Evolutionary conservation across 2,329 filamentous ascomycete species (phyloP).

Genomic region (Leptosphaerulina australis): DNA sequence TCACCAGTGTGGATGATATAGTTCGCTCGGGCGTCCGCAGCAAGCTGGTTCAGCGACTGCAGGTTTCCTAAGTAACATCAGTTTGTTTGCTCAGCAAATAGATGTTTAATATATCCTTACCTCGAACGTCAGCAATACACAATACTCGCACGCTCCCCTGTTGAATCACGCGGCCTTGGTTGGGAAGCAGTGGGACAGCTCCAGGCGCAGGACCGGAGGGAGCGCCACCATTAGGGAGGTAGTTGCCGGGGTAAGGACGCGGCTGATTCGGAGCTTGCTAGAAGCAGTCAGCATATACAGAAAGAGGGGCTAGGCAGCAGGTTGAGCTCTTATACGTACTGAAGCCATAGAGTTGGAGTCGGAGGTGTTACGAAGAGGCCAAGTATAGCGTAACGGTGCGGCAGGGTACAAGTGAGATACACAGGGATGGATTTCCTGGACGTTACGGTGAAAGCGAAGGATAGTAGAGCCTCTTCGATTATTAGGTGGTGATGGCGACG

Average conservation of each 20-base stretch:
- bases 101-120: conserved; percentile 44
- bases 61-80: conserved; percentile 75
- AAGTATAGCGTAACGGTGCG: conserved; percentile 22
- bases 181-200: conserved; percentile 57
- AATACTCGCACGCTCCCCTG: conserved; percentile 56
- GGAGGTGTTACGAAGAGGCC: conserved; percentile 32
- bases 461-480: conserved; percentile 31
- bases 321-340: conserved; percentile 30
- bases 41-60: conserved; percentile 92
- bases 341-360: conserved; percentile 44
- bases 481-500: conserved; percentile 35
- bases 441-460: conserved; percentile 17
- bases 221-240: conserved; percentile 55
- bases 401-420: conserved; percentile 7
- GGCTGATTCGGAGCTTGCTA: conserved; percentile 59
- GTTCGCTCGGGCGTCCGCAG: conserved; percentile 90
- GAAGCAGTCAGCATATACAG: conserved; percentile 29
- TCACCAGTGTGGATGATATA: conserved; percentile 99
- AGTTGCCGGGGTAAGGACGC: conserved; percentile 56
- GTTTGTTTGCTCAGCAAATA: not conserved
- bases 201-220: conserved; percentile 52
- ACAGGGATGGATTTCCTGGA: conserved; percentile 17
- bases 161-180: conserved; percentile 60
- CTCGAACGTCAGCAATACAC: conserved; percentile 60
- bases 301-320: conserved; percentile 15